phyloP scores from a whole-genome alignment of 768 basidiomycete species.

The Lactarius psammicola region DNA sequence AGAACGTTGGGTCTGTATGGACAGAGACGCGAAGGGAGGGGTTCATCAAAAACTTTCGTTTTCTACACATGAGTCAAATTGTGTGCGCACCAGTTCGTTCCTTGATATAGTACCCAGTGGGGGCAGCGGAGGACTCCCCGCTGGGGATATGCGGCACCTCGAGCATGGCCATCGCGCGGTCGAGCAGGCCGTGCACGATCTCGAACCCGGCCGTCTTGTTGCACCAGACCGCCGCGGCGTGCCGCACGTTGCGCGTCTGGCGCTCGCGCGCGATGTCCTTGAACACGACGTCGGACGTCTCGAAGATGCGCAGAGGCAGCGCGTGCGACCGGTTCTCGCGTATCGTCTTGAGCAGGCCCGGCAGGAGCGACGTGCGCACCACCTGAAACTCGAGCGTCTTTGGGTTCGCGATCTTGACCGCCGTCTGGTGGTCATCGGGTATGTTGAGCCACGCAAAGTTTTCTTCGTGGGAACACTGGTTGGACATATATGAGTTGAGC shows the following conservation, averaged over 20 bases:
- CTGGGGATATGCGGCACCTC: conserved; percentile 79
- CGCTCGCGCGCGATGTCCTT: conserved; percentile 78
- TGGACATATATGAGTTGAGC: too few species aligned
- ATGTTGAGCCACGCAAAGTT: conserved; percentile 95
- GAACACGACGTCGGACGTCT: conserved; percentile 89
- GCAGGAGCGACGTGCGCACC: conserved; percentile 92
- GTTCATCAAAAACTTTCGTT: not conserved
- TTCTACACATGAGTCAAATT: not conserved
- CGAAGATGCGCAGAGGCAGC: conserved; percentile 91
- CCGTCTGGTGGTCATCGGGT: conserved; percentile 73
- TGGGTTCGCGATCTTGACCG: conserved; percentile 92
- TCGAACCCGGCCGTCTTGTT: conserved; percentile 98
- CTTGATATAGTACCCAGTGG: conserved; percentile 88
- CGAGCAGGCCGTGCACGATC: conserved; percentile 90
- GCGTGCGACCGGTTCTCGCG: conserved; percentile 95
- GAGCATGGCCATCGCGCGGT: conserved; percentile 94
- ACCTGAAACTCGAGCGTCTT: conserved; percentile 98
- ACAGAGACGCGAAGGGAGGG: conserved; percentile 4
- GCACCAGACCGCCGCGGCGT: conserved; percentile 91
- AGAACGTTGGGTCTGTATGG: conserved; percentile 80
- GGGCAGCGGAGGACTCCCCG: conserved; percentile 53
- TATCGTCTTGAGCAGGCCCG: conserved; percentile 93
- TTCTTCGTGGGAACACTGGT: conserved; percentile 98
- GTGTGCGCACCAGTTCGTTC: conserved; percentile 64
- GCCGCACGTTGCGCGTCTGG: conserved; percentile 83